Conservation (phyloP, 192 early-diverging fungal species). For the Podila epicladia region DNA sequence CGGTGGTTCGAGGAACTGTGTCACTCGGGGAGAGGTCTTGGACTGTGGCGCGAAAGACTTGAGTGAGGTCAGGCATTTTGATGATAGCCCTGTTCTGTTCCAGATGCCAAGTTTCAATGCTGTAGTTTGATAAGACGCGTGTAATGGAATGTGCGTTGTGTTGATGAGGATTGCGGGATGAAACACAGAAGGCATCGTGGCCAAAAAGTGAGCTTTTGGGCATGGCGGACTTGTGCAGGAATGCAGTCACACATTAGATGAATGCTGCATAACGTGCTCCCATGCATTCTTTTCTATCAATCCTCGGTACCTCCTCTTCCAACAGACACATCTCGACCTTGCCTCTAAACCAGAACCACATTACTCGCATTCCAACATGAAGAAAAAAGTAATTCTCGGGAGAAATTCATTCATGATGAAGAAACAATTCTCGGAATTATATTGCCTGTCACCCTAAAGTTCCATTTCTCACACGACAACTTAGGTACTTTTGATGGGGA, state of each 20-base stretch:
- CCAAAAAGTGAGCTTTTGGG: background rate
- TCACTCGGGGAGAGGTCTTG: background rate
- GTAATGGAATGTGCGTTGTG: background rate
- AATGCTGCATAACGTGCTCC: background rate
- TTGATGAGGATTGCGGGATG: too few species aligned
- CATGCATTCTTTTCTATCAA: background rate
- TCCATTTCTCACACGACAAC: background rate
- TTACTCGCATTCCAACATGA: background rate
- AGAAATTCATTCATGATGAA: too few species aligned
- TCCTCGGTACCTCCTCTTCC: background rate
- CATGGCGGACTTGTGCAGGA: background rate
- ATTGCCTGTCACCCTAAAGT: background rate
- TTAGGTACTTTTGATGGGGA: slow-evolving; percentile 97
- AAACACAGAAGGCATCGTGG: too few species aligned
- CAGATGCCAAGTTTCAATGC: background rate
- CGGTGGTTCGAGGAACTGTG: background rate
- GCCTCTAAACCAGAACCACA: background rate
- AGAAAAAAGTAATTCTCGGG: slow-evolving; percentile 3
- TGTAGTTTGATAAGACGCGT: background rate
- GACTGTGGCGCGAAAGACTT: background rate
- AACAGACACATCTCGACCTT: background rate
- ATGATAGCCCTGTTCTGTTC: background rate
- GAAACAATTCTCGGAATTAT: too few species aligned
- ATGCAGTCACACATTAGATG: background rate
- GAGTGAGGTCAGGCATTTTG: slow-evolving; percentile 1